Base-by-base conservation (phyloP, 1,284 basidiomycete species). In the Tetrapyrgos nigripes region DNA sequence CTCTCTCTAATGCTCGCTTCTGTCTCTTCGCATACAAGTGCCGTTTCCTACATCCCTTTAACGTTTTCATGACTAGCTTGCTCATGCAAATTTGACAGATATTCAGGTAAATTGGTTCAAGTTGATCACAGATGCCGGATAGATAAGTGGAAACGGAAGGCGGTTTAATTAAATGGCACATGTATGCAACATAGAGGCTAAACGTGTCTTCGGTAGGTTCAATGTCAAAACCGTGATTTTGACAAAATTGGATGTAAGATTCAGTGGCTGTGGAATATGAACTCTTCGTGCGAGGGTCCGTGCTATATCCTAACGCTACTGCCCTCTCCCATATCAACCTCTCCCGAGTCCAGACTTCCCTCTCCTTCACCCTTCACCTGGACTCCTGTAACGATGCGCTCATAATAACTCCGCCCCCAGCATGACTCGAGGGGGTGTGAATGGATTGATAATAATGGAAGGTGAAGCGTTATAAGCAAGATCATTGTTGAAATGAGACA, bases 151-250 rank as follows among this genome's bases (percentile, higher is more conserved):
- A 35, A 4, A 74, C 68, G 0, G 72, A 67, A 0, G 44, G 9
- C 3, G 60, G 70, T 31, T 50, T 52, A 43, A 72, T 66, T 46
- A 68, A 62, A 24, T 62, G 55, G 10, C 31, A 69, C 70, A 74
- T 73, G 53, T 63, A 73, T 0, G 69, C 62, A 9, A 64, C 45
- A 35, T 43, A 73, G n/a, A 71, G 63, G 8, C 59, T 65, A 0
- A 76, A 49, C 0, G 70, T 74, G 29, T 75, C 66, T 4, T 56
- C 19, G 0, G 74, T 71, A 0, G 77, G 78, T 0, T 72, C 58
- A 1, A 70, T 17, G 0, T 72, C 62, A 3, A 78, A 64, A 8
- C 67, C n/a, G 53, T 80, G 77, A 0, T 64, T 1, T 0, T 63
- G 8, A 37, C 68, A 72, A 50, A 76, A 76, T 2, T 57, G 54